Evolutionary conservation across 1,284 basidiomycete genomes (phyloP).

Genomic region (Tylopilus sp.): DNA sequence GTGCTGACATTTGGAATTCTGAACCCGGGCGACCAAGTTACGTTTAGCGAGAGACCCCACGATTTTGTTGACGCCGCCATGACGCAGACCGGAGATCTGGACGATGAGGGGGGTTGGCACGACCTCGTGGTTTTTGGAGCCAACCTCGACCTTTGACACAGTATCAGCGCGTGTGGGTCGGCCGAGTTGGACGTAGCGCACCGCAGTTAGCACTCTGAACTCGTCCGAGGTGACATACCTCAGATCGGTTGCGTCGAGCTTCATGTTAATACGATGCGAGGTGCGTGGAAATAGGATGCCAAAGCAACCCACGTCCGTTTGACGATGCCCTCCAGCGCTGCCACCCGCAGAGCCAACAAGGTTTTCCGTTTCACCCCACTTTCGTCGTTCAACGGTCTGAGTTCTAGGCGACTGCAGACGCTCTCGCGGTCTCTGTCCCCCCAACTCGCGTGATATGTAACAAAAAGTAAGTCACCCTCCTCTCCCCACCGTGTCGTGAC

Average conservation of each 20-base stretch:
- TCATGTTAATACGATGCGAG: slow-evolving; percentile 53
- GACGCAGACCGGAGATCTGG: slow-evolving; percentile 87
- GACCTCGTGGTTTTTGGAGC: slow-evolving; percentile 96
- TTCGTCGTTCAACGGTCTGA: not conserved
- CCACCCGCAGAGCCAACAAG: slow-evolving; percentile 28
- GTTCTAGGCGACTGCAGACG: slow-evolving; percentile 21
- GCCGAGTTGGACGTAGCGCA: slow-evolving; percentile 39
- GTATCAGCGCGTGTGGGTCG: not conserved
- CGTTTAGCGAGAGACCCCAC: slow-evolving; percentile 90
- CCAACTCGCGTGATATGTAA: slow-evolving; percentile 5
- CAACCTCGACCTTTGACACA: slow-evolving; percentile 81
- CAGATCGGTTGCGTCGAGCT: slow-evolving; percentile 92
- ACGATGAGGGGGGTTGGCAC: slow-evolving; percentile 89
- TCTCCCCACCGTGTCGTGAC: not conserved
- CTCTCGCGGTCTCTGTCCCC: slow-evolving; percentile 20
- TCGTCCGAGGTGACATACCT: slow-evolving; percentile 92
- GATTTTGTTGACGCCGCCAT: slow-evolving; percentile 92
- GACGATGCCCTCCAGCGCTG: slow-evolving; percentile 16
- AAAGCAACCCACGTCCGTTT: not conserved
- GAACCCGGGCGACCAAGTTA: slow-evolving; percentile 86
- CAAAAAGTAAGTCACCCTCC: slow-evolving; percentile 18
- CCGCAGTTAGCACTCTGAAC: slow-evolving; percentile 92
- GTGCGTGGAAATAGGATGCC: slow-evolving; percentile 4
- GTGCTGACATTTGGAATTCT: slow-evolving; percentile 83
- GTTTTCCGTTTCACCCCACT: slow-evolving; percentile 10